Percentiles rank a stretch among this genome's conserved stretches.
phyloP scores from a whole-genome alignment of 1,284 basidiomycete species.

The Abortiporus biennis region DNA sequence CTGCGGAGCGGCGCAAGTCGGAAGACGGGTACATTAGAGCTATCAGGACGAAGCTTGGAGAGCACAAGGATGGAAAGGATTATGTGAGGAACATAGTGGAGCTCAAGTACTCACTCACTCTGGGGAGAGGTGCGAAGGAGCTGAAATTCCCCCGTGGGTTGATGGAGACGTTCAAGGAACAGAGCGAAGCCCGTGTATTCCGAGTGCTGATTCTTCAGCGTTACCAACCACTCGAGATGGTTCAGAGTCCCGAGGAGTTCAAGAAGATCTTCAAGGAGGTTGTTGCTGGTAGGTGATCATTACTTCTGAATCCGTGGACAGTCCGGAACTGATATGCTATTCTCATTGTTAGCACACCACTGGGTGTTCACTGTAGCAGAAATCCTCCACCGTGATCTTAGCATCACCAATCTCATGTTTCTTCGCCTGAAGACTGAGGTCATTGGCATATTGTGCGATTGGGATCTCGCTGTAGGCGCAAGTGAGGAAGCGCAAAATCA shows the following conservation, averaged over 20 bases:
- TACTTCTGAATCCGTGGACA: not conserved
- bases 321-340: not conserved
- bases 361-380: conserved; percentile 5
- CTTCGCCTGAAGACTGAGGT: conserved; percentile 6
- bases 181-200: conserved; percentile 6
- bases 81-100: too few species aligned
- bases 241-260: conserved; percentile 15
- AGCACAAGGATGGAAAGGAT: too few species aligned
- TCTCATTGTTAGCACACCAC: conserved; percentile 6
- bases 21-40: too few species aligned
- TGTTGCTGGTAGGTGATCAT: conserved; percentile 17
- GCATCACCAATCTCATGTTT: conserved; percentile 24
- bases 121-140: too few species aligned
- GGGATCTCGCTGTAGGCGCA: conserved; percentile 18
- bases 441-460: conserved; percentile 22
- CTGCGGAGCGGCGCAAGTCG: too few species aligned
- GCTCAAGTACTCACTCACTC: too few species aligned
- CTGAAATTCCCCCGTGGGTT: too few species aligned
- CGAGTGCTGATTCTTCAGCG: conserved; percentile 8
- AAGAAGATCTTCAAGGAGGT: conserved; percentile 16
- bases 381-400: conserved; percentile 22
- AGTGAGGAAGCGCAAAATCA: too few species aligned
- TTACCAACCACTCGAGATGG: conserved; percentile 17
- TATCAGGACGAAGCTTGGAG: too few species aligned
- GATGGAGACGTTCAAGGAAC: not conserved